Conservation (phyloP, 139 green algal genomes). For the Trebouxia sp. region DNA sequence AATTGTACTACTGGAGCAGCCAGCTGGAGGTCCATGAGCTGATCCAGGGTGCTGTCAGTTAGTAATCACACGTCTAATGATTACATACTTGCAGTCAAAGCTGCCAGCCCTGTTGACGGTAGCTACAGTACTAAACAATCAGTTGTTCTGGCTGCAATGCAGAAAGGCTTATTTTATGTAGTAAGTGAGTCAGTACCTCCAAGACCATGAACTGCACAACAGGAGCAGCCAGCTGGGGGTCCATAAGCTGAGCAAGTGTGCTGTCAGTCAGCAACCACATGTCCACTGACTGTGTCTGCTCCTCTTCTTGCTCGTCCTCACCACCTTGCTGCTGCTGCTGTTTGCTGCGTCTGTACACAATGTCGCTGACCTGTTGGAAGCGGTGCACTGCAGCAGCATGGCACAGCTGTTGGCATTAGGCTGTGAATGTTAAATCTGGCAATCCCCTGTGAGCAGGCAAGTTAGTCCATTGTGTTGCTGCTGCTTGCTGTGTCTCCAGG, state of each 20-base stretch:
- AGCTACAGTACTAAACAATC: no score
- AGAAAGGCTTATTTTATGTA: no score
- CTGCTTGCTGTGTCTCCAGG: no score
- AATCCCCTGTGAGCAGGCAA: no score
- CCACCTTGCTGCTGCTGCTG: constrained; percentile 5
- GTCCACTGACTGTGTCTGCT: not conserved
- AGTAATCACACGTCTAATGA: constrained; percentile 46
- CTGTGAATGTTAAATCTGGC: no score
- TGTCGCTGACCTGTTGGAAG: constrained; percentile 21
- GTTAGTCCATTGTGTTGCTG: no score
- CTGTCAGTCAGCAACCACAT: constrained; percentile 56
- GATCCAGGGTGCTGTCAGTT: constrained; percentile 44
- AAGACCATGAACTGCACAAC: constrained; percentile 51
- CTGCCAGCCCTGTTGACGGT: no score
- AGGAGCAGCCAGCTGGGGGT: constrained; percentile 47
- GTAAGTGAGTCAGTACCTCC: constrained; percentile 40
- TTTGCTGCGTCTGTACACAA: not conserved
- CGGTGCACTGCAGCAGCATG: constrained; percentile 26
- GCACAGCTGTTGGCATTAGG: not conserved
- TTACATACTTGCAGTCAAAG: no score
- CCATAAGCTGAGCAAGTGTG: constrained; percentile 45
- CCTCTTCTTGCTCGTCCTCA: constrained; percentile 17
- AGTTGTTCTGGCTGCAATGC: no score
- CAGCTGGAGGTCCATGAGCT: constrained; percentile 49
- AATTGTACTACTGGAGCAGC: constrained; percentile 50